Evolutionary conservation across 805 yeast genomes (phyloP).

Genomic region (Isabelozyma gotoi): DNA sequence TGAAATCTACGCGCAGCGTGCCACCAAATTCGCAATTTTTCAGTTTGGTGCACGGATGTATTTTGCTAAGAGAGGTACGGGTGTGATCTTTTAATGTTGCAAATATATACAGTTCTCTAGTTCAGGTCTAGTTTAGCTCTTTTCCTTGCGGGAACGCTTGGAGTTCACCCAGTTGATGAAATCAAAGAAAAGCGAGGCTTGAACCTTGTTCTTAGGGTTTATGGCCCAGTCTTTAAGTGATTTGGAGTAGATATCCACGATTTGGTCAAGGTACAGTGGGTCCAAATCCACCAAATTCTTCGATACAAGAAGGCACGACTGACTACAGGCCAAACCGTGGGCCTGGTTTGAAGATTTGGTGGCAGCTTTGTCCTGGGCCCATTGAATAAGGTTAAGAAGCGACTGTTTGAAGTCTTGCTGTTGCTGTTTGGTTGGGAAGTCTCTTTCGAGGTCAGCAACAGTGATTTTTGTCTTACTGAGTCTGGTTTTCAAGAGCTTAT

Average conservation of each 20-base stretch:
- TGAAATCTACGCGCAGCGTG: neutral
- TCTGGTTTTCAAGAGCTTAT: slow-evolving; percentile 62
- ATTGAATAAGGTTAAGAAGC: slow-evolving; percentile 29
- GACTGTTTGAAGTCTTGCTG: slow-evolving; percentile 13
- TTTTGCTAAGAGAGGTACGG: neutral
- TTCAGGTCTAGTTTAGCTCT: neutral
- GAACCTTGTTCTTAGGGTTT: slow-evolving; percentile 44
- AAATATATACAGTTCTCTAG: neutral
- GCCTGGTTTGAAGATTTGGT: slow-evolving; percentile 48
- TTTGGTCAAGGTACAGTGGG: slow-evolving; percentile 33
- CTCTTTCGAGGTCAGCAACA: slow-evolving; percentile 14
- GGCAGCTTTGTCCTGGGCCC: slow-evolving; percentile 44
- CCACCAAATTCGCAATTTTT: neutral
- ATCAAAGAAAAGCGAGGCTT: slow-evolving; percentile 66
- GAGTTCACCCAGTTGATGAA: slow-evolving; percentile 76
- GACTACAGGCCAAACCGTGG: slow-evolving; percentile 57
- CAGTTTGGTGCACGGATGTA: neutral
- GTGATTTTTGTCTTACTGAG: slow-evolving; percentile 50
- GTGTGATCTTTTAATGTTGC: neutral
- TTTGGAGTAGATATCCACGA: slow-evolving; percentile 56
- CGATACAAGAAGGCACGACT: slow-evolving; percentile 63
- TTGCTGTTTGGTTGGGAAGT: slow-evolving; percentile 14
- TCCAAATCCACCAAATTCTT: slow-evolving; percentile 49
- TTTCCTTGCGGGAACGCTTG: no score
- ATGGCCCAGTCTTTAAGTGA: slow-evolving; percentile 64